Base-by-base conservation (phyloP, 495 filamentous ascomycete species). In the Pseudevernia furfuracea region DNA sequence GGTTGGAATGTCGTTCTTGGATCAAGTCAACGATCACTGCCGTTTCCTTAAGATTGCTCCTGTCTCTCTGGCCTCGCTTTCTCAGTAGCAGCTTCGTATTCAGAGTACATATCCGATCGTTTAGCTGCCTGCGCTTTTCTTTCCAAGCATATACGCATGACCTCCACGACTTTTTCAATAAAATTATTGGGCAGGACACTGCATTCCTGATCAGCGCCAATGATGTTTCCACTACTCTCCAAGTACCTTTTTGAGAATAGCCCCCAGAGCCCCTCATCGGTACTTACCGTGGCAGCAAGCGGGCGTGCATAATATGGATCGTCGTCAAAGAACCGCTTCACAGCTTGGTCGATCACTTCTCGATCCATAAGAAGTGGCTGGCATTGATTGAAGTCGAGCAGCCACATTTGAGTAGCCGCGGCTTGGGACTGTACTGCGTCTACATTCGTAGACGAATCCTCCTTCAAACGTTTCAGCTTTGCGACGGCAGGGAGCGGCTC, bases 301-400 rank as follows among this genome's bases (percentile, higher is more conserved):
- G 38, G 61, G 39, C 49, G 61, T 37, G 28, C 37, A 9, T 67
- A 77, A 34, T 62, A 79, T 6, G 77, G 76, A 59, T 79, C 78
- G 56, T 79, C 78, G 10, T 65, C 60, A 48, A 67, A 69, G 55
- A 76, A 79, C 0, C 68, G 68, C 28, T 58, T 65, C 2, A 72
- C 72, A 10, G 74, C 76, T 37, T 75, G 68, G 32, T 66, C 11
- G 1, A 77, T 62, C 1, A 75, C 72, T 0, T 64, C 36, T 8
- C 39, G 48, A 28, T 77, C 69, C 72, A 78, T 72, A 1, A 67
- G 23, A 14, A 79, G 71, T 63, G 37, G 12, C 11, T 67, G 69
- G 60, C 75, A 77, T 12, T 71, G 66, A 62, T 80, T 74, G 61
- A 79, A 81, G 57, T 82, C 79, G 3, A 82, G 69, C 17, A 79